Evolutionary conservation across 306 rosid genomes (phyloP).

Genomic region (Echinosophora koreensis): DNA sequence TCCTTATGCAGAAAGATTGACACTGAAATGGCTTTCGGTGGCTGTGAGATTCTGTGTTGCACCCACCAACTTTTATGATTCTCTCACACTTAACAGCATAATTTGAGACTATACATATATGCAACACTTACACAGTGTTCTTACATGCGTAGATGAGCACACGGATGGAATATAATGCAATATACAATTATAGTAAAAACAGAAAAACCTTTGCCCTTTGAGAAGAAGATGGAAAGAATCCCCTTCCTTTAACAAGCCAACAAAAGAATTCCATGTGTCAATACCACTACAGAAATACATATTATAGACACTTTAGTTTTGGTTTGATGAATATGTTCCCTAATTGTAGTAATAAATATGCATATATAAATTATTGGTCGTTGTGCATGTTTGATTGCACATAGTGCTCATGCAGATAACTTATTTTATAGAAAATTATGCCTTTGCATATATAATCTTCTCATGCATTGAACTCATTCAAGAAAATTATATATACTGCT

Average conservation of each 20-base stretch:
- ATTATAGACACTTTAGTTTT: slow-evolving; percentile 21
- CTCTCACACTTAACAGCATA: slow-evolving; percentile 48
- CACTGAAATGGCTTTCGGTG: slow-evolving; percentile 59
- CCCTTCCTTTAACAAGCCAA: slow-evolving; percentile 7
- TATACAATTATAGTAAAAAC: not conserved
- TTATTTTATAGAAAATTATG: slow-evolving; percentile 38
- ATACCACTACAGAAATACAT: slow-evolving; percentile 8
- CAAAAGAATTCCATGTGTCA: slow-evolving; percentile 1
- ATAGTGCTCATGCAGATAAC: slow-evolving; percentile 29
- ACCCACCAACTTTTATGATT: slow-evolving; percentile 76
- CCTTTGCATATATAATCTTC: not conserved
- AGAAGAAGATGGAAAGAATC: slow-evolving; percentile 21
- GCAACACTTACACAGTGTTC: slow-evolving; percentile 23
- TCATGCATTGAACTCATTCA: slow-evolving; percentile 15
- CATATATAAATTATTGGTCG: not conserved
- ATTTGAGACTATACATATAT: slow-evolving; percentile 11
- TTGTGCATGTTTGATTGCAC: slow-evolving; percentile 29
- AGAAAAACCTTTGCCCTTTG: slow-evolving; percentile 22
- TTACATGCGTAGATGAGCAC: slow-evolving; percentile 2
- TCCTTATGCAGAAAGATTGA: slow-evolving; percentile 56
- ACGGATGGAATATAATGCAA: no score
- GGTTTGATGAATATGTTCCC: slow-evolving; percentile 33
- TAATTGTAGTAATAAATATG: not conserved
- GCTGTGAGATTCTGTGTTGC: slow-evolving; percentile 61
- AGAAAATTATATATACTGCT: not conserved